phyloP scores from a whole-genome alignment of 2,329 filamentous ascomycete genomes.

The Diplodia sapinea region DNA sequence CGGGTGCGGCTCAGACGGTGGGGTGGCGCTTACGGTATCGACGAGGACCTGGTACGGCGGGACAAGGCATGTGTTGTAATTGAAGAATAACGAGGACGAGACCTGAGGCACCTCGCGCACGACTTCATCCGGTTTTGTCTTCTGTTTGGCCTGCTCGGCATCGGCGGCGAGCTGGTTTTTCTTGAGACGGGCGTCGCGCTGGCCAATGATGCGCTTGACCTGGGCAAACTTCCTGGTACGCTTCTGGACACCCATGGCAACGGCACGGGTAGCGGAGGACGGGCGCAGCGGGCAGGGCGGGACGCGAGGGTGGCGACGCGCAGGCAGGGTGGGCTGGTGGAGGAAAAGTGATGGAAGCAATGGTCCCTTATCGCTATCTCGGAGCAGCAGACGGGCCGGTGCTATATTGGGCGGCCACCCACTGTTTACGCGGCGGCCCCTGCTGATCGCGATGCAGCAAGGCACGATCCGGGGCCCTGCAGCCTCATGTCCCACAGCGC shows the following conservation, averaged over 20 bases:
- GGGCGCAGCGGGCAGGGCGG: background rate
- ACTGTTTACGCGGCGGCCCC: constrained; percentile 8
- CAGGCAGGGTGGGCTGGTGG: background rate
- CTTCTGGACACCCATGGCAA: constrained; percentile 82
- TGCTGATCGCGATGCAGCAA: constrained; percentile 20
- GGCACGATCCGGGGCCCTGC: constrained; percentile 22
- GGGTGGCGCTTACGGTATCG: constrained; percentile 63
- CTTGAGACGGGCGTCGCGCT: constrained; percentile 80
- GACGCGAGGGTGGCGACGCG: background rate
- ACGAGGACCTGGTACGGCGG: constrained; percentile 68
- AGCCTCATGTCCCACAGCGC: constrained; percentile 22
- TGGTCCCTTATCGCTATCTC: background rate
- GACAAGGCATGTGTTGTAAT: constrained; percentile 76
- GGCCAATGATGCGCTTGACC: constrained; percentile 82
- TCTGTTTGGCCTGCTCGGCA: constrained; percentile 60
- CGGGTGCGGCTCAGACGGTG: background rate
- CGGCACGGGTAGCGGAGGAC: constrained; percentile 20
- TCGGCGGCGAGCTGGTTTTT: constrained; percentile 76
- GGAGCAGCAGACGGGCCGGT: background rate
- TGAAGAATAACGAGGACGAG: constrained; percentile 63
- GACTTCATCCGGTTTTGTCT: constrained; percentile 63
- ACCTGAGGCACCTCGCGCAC: constrained; percentile 81
- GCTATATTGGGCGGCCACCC: too few species aligned
- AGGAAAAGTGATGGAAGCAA: constrained; percentile 2
- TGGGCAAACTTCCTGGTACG: constrained; percentile 87